Conservation (phyloP, 2,329 filamentous ascomycete genomes). For the Xylaria sp. region DNA sequence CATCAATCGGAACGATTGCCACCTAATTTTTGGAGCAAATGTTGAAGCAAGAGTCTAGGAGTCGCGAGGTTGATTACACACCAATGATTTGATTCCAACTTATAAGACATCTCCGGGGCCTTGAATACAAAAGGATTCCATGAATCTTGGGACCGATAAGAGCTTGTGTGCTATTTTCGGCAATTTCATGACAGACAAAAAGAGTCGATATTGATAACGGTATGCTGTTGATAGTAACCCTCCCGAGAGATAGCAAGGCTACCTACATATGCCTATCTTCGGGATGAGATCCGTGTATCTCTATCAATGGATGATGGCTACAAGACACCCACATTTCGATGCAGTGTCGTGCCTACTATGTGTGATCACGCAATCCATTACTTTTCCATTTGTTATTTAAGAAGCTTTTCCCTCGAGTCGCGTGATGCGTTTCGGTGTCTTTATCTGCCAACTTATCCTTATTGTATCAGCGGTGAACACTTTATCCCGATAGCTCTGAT, state of each 20-base stretch:
- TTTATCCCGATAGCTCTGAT: slow-evolving; percentile 15
- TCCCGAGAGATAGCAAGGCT: slow-evolving; percentile 16
- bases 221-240: neutral
- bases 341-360: slow-evolving; percentile 7
- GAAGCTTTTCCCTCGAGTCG: neutral
- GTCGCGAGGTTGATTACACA: slow-evolving; percentile 10
- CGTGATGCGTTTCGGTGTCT: neutral
- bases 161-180: slow-evolving; percentile 6
- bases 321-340: neutral
- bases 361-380: slow-evolving; percentile 16
- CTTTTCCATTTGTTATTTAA: neutral
- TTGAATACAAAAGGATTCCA: neutral
- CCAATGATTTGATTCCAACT: neutral
- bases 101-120: neutral
- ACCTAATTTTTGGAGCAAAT: neutral
- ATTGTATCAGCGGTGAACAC: slow-evolving; percentile 3
- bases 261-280: neutral
- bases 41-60: neutral
- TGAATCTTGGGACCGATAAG: slow-evolving; percentile 3
- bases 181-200: slow-evolving; percentile 9
- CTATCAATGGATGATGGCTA: slow-evolving; percentile 7
- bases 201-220: neutral
- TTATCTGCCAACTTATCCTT: neutral
- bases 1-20: slow-evolving; percentile 17
- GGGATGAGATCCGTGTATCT: neutral